Base-by-base conservation (phyloP, 2,329 filamentous ascomycete species). In the Pyricularia pennisetigena region DNA sequence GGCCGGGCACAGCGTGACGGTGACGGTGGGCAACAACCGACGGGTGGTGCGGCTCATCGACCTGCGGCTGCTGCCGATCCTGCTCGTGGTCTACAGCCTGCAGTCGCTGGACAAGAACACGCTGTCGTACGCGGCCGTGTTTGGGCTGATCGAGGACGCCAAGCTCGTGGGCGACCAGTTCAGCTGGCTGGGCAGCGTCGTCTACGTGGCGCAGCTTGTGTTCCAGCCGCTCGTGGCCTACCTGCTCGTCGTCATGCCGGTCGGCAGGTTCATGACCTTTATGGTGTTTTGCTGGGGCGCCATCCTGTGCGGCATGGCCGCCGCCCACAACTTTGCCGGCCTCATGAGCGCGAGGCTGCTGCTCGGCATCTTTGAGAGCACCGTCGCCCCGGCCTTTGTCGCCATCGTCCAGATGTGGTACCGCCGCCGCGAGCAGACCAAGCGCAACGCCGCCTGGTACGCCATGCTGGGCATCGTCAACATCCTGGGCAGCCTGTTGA, bases 371-470 rank as follows among this genome's bases (percentile, higher is more conserved):
- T 80, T 80, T 67, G 72, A 73, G 69, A 69, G 77, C 8, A 73
- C 74, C 8, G 78, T 81, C 28, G 76, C 80, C 12, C 85, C 85
- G 0, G 82, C 81, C 24, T 87, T 86, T 70, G 78, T 86, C 20
- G 83, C 84, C 23, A 84, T 87, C 41, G 86, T 85, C 0, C 81
- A 84, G 68, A 87, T 87, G 83, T 89, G 86, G 86, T 89, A 84
- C 79, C 80, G 84, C 61, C 80, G 85, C 67, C 79, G 81, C 69
- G 86, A 88, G 71, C 86, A 88, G 74, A 86, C 86, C 0, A 74
- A 84, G 66, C 77, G 86, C 3, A 83, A 85, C 14, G 82, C 83
- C 9, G 80, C 81, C 2, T 88, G 86, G 86, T 87, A 88, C 72
- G 82, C 81, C 24, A 88, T 87, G 82, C 85, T 88, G 68, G 86